Percentiles rank a stretch among this genome's conserved stretches.
Conservation (phyloP, 768 basidiomycete genomes). For the Rossbeevera mucosa region DNA sequence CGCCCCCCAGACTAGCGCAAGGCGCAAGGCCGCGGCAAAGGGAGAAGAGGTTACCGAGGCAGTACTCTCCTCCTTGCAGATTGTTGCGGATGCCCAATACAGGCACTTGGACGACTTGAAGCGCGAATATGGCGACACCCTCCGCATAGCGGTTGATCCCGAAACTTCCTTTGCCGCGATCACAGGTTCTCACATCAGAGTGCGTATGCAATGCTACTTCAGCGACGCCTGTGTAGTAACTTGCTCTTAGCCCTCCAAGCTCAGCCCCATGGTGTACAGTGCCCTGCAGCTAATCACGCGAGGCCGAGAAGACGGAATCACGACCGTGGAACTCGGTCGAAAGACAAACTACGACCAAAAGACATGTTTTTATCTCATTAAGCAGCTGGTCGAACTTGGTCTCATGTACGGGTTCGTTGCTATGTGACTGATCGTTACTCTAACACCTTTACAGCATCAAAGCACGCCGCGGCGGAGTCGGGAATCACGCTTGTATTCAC, state of each 20-base stretch:
- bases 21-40: conserved; percentile 57
- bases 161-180: conserved; percentile 73
- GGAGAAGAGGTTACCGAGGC: conserved; percentile 45
- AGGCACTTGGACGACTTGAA: conserved; percentile 54
- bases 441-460: conserved; percentile 49
- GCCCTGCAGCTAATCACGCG: conserved; percentile 82
- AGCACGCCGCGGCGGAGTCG: conserved; percentile 71
- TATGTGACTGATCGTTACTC: neutral
- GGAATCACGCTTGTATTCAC: conserved; percentile 76
- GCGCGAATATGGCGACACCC: conserved; percentile 50
- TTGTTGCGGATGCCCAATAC: conserved; percentile 53
- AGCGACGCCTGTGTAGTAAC: conserved; percentile 12
- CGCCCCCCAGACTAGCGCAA: conserved; percentile 68
- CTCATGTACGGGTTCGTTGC: conserved; percentile 51
- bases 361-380: conserved; percentile 82
- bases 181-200: conserved; percentile 81
- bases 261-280: conserved; percentile 82
- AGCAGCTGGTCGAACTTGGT: conserved; percentile 67
- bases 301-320: conserved; percentile 71
- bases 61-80: conserved; percentile 42
- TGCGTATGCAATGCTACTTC: conserved; percentile 33
- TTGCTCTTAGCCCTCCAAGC: conserved; percentile 57
- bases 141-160: conserved; percentile 73
- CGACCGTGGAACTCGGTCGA: conserved; percentile 72
- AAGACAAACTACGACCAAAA: conserved; percentile 84